phyloP scores from a whole-genome alignment of 2,329 filamentous ascomycete species.

The Beauveria varroae region DNA sequence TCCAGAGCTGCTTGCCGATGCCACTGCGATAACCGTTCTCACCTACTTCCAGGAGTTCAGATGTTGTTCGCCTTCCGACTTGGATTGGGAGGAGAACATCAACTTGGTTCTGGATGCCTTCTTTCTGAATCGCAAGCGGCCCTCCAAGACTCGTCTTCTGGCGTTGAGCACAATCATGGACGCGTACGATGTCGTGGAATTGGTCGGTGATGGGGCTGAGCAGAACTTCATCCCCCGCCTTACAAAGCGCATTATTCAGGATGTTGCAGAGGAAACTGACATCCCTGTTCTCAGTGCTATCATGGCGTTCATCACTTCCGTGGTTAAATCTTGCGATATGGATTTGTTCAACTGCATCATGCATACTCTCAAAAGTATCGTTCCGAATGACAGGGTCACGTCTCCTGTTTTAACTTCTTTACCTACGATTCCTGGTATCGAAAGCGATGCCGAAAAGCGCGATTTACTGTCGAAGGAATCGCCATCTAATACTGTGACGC shows the following conservation, averaged over 20 bases:
- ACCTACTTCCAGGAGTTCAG: conserved; percentile 62
- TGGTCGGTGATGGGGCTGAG: conserved; percentile 52
- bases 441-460: conserved; percentile 15
- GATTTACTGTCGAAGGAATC: conserved; percentile 32
- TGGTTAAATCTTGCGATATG: conserved; percentile 53
- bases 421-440: conserved; percentile 18
- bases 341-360: conserved; percentile 53
- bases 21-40: conserved; percentile 55
- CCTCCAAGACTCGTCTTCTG: conserved; percentile 53
- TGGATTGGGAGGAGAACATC: conserved; percentile 59
- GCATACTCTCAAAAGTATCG: conserved; percentile 42
- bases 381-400: conserved; percentile 40
- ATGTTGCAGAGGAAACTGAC: conserved; percentile 56
- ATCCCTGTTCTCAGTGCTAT: conserved; percentile 56
- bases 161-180: conserved; percentile 55
- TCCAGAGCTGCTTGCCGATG: conserved; percentile 55
- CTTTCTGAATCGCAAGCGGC: conserved; percentile 53
- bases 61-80: conserved; percentile 64
- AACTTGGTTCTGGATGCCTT: conserved; percentile 53
- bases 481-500: conserved; percentile 62
- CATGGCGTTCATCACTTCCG: conserved; percentile 55
- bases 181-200: conserved; percentile 50
- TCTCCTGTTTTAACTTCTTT: conserved; percentile 31
- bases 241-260: conserved; percentile 52
- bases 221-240: conserved; percentile 50